phyloP scores from a whole-genome alignment of 306 rosid genomes.

The Biancaea sappan region DNA sequence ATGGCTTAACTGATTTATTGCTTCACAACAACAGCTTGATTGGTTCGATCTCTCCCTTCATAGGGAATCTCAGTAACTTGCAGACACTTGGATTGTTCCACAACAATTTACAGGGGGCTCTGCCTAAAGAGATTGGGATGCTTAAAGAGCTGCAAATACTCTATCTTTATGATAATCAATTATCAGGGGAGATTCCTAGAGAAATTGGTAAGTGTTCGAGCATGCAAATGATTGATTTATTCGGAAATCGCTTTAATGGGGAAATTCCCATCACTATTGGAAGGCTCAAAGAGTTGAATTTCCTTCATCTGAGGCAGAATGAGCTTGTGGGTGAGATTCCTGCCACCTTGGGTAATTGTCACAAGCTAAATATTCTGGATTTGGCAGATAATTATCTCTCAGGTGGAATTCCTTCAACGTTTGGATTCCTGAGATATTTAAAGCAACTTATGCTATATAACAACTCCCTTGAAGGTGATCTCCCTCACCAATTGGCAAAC shows the following conservation, averaged over 20 bases:
- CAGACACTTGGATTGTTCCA: constrained; percentile 68
- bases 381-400: constrained; percentile 85
- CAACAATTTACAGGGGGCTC: constrained; percentile 70
- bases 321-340: constrained; percentile 84
- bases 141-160: constrained; percentile 72
- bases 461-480: constrained; percentile 92
- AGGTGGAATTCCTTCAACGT: constrained; percentile 68
- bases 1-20: constrained; percentile 68
- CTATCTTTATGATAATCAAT: constrained; percentile 83
- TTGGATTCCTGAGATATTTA: constrained; percentile 60
- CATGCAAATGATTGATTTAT: constrained; percentile 84
- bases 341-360: constrained; percentile 80
- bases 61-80: constrained; percentile 71
- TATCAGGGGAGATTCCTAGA: constrained; percentile 70
- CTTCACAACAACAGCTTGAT: constrained; percentile 83
- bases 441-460: constrained; percentile 89
- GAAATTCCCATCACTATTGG: constrained; percentile 82
- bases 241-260: constrained; percentile 72
- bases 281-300: constrained; percentile 65
- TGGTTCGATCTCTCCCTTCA: constrained; percentile 73
- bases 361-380: constrained; percentile 62
- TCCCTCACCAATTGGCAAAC: constrained; percentile 63
- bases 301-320: constrained; percentile 89
- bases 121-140: constrained; percentile 85
- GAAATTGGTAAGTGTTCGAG: constrained; percentile 89